These are phyloP conservation scores for Beauveria pseudobassiana DNA, from an alignment of 2,329 filamentous ascomycete genomes.

Conservation along the genomic window DNA sequence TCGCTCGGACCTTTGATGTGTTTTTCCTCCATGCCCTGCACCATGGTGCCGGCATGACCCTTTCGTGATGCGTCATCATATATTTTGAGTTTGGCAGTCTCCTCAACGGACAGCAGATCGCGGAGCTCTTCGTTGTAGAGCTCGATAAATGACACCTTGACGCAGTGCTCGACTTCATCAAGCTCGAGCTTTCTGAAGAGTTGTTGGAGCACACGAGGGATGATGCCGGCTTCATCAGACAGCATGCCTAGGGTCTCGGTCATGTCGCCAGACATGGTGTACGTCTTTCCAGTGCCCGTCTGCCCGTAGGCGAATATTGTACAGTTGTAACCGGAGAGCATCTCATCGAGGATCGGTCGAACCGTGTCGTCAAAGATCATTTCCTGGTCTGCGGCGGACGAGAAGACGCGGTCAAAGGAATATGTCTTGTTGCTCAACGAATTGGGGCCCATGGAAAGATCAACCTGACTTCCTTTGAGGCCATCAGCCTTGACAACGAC, in stretches of 20 bases:
- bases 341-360: constrained; percentile 88
- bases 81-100: constrained; percentile 83
- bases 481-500: constrained; percentile 85
- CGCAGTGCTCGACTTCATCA: constrained; percentile 73
- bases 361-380: constrained; percentile 97
- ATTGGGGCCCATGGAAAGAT: constrained; percentile 86
- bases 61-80: constrained; percentile 85
- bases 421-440: constrained; percentile 94
- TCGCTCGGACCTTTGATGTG: constrained; percentile 80
- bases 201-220: constrained; percentile 80
- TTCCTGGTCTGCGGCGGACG: constrained; percentile 83
- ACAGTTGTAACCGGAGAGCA: constrained; percentile 91
- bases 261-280: constrained; percentile 99
- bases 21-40: constrained; percentile 96
- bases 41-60: constrained; percentile 75
- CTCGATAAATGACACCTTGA: constrained; percentile 98
- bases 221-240: constrained; percentile 89
- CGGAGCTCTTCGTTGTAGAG: constrained; percentile 96
- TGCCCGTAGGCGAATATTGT: constrained; percentile 98
- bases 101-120: constrained; percentile 77
- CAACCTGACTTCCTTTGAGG: constrained; percentile 76
- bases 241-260: constrained; percentile 76
- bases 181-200: constrained; percentile 79
- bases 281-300: constrained; percentile 96
- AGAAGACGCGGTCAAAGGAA: constrained; percentile 95